Evolutionary conservation across 2,329 filamentous ascomycete species (phyloP).

Genomic region (Acrocalymma vagum): DNA sequence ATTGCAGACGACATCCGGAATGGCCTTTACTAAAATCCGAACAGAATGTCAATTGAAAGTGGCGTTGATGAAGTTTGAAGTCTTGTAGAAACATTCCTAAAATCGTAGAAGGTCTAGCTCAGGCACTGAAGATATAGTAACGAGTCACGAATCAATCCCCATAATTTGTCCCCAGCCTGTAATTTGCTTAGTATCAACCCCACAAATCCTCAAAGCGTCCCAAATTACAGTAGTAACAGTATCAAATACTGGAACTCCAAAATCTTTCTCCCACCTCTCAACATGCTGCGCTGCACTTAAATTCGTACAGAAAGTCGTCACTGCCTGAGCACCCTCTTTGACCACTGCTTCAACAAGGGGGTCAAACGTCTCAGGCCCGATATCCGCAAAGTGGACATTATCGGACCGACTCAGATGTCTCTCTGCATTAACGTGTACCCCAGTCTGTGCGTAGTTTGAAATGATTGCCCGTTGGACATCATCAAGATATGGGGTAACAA

Average conservation of each 20-base stretch:
- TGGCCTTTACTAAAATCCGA: slow-evolving; percentile 22
- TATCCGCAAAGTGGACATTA: slow-evolving; percentile 49
- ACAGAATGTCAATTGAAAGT: background rate
- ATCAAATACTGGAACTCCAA: slow-evolving; percentile 51
- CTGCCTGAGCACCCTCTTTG: slow-evolving; percentile 37
- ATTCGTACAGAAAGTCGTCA: slow-evolving; percentile 57
- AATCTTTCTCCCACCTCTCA: slow-evolving; percentile 48
- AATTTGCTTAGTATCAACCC: slow-evolving; percentile 36
- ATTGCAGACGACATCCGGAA: slow-evolving; percentile 31
- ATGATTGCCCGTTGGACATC: slow-evolving; percentile 52
- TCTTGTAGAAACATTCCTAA: too few species aligned
- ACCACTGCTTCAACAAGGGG: slow-evolving; percentile 37
- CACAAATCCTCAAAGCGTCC: slow-evolving; percentile 49
- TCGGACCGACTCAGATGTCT: slow-evolving; percentile 45
- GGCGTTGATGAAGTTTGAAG: background rate
- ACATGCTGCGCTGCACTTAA: slow-evolving; percentile 51
- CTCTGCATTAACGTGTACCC: slow-evolving; percentile 38
- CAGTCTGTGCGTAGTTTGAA: slow-evolving; percentile 43
- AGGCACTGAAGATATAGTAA: too few species aligned
- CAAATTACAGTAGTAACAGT: slow-evolving; percentile 54
- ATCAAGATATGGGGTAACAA: slow-evolving; percentile 54
- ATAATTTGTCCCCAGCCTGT: slow-evolving; percentile 48
- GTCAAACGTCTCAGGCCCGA: slow-evolving; percentile 41
- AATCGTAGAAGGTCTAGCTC: too few species aligned
- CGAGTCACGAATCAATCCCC: too few species aligned